A percentile compares a stretch with the other conserved stretches of the same genome.
Conservation (phyloP, 2,329 filamentous ascomycete genomes). For the Diaporthe nobilis region DNA sequence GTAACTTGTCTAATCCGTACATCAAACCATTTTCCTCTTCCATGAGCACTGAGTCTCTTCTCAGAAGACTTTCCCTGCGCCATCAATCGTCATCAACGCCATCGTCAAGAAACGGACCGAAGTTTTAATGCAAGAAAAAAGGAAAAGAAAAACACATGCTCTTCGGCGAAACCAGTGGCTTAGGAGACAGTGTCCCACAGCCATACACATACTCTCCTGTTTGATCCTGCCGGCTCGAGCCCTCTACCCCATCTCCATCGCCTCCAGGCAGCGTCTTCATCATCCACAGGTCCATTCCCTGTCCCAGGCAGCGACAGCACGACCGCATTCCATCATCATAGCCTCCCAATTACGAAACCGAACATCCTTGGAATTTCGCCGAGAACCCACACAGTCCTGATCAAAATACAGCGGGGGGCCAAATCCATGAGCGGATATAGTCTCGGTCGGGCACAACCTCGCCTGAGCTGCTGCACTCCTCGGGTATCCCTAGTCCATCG, state of each 20-base stretch:
- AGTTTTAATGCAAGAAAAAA: not conserved
- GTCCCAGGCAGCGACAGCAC: not conserved
- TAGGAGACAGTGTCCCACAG: too few relatives aligned
- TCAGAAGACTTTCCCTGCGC: constrained; percentile 15
- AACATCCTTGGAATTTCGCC: not conserved
- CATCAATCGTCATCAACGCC: constrained; percentile 5
- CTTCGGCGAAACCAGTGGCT: not conserved
- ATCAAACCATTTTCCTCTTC: not conserved
- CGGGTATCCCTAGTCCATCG: not conserved
- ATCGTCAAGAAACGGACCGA: not conserved
- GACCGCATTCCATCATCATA: not conserved
- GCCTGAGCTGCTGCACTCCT: too few relatives aligned
- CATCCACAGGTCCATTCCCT: too few relatives aligned
- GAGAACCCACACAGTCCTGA: not conserved
- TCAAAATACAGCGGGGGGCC: not conserved
- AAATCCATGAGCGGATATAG: not conserved
- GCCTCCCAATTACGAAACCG: not conserved
- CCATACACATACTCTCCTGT: not conserved
- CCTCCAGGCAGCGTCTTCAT: too few relatives aligned
- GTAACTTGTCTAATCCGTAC: constrained; percentile 2
- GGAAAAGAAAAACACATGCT: not conserved
- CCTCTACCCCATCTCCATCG: not conserved
- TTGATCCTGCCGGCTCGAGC: too few relatives aligned
- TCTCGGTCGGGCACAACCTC: not conserved
- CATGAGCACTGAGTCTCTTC: not conserved